Base-by-base conservation (phyloP, 2,329 filamentous ascomycete genomes). In the Lachnellula arida region DNA sequence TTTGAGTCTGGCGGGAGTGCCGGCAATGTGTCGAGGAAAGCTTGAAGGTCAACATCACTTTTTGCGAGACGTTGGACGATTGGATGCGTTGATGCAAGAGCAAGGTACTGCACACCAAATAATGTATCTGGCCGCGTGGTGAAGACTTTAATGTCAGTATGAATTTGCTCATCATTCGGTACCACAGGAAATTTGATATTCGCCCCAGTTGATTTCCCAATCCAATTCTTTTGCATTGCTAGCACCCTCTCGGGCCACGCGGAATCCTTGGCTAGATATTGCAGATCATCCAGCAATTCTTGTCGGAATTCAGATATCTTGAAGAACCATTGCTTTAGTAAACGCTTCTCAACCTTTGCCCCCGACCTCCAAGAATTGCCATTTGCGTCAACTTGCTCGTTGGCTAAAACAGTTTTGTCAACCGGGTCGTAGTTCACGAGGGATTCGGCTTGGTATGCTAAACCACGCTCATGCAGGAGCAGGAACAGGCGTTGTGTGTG, bases 391-490 rank as follows among this genome's bases (percentile, higher is more conserved):
- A 96, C 90, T 73, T 96, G 91, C 72, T 96, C 91, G 69, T 96
- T 96, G 11, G 91, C 91, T 57, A 96, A 77, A 15, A 96, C 91
- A 0, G 91, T 96, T 69, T 88, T 86, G 69, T 96, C 91, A 28
- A 96, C 81, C 1, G 91, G 91, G 63, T 96, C 91, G 74, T 89
- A 96, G 72, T 96, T 96, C 64, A 96, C 91, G 60, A 91, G 74
- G 19, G 90, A 89, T 64, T 94, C 86, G 35, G 84, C 85, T 68
- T 91, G 91, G 71, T 94, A 94, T 51, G 90, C 91, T 17, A 96
- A 77, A 1, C 88, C 88, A 57, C 82, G 81, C 62, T 88, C 76
- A 69, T 88, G 80, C 5, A 96, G 78, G 73, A 87, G 84, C 55
- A 95, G 77, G 69, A 96, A 96, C 60, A 96, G 82, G 64, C 82